A percentile compares a stretch with the other conserved stretches of the same genome.
phyloP scores from a whole-genome alignment of 495 filamentous ascomycete species.

The Hypomontagnella monticulosa region DNA sequence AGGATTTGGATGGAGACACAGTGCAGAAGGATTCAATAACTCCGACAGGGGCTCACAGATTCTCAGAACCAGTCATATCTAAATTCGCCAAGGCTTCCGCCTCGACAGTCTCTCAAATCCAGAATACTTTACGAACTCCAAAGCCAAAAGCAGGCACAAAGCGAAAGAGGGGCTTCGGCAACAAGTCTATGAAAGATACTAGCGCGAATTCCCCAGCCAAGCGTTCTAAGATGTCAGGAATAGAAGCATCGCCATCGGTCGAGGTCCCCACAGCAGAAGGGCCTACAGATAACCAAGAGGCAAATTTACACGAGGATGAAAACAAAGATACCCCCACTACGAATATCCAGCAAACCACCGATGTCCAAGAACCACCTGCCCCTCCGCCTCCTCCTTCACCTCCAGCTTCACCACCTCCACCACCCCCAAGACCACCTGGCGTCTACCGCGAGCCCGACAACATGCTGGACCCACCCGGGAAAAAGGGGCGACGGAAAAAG shows the following conservation, averaged over 20 bases:
- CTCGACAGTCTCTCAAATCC: conserved; percentile 18
- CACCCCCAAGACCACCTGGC: conserved; percentile 30
- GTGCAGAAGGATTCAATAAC: neutral
- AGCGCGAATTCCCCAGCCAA: neutral
- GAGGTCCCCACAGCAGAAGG: neutral
- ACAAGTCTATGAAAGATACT: neutral
- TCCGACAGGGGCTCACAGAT: conserved; percentile 4
- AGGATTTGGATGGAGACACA: neutral
- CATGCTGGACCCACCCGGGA: conserved; percentile 35
- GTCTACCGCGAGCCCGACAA: conserved; percentile 43
- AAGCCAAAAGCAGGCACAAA: conserved; percentile 14
- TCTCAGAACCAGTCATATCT: conserved; percentile 23
- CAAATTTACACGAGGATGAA: neutral
- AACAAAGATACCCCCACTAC: neutral
- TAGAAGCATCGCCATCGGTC: neutral
- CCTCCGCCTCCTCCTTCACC: neutral
- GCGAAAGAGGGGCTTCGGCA: conserved; percentile 6
- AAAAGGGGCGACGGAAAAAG: conserved; percentile 45
- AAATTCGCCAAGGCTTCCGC: conserved; percentile 17
- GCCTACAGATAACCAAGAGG: neutral
- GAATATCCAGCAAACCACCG: neutral
- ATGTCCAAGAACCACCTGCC: neutral
- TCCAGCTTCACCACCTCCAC: neutral
- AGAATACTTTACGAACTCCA: conserved; percentile 5
- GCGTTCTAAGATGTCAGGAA: conserved; percentile 23